Base-by-base conservation (phyloP, 805 yeast genomes). In the Candida sanyiensis region DNA sequence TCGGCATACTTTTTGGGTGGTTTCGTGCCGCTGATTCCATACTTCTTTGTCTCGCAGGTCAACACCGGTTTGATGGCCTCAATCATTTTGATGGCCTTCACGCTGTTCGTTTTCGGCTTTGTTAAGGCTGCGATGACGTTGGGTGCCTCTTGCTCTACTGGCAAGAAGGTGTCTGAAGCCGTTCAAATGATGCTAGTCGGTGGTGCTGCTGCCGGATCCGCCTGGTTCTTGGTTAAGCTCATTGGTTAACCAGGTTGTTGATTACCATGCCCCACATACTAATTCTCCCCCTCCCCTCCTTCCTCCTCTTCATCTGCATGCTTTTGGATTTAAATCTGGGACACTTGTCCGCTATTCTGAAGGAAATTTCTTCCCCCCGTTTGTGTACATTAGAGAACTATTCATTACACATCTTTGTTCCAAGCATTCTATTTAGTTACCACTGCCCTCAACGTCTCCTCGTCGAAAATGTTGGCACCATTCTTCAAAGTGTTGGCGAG, bases 121-220 rank as follows among this genome's bases (percentile, higher is more conserved):
- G 63, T 80, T 38, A 90, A 90, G 67, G 87, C 97, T 12, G 64
- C 82, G 30, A 75, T 88, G 37, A 83, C 97, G 4, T 77, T 89
- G 67, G 95, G 94, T 39, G 77, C 75, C 18, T 88, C 79, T 45
- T 75, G 84, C 50, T 72, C 85, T n/a, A 53, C 58, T 2, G 52
- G 57, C 46, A 76, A 74, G 47, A 82, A 81, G 54, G 63, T 82
- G 4, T 64, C 69, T 37, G 96, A 89, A 61, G 97, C 97, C 31
- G 41, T 82, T 15, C 94, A 87, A 63, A 90, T 93, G 97, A 79
- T 87, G 38, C 62, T 82, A n/a, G 89, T 86, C 36, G 98, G 98
- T 28, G 94, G 97, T n/a, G 66, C 83, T 23, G 97, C 98, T 17
- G 97, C 98, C 5, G 95, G 96, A 5, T 84, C 95, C 18, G 98